These are phyloP conservation scores for Geosmithia morbida DNA, from an alignment of 2,329 filamentous ascomycete genomes.

Conservation along the genomic window DNA sequence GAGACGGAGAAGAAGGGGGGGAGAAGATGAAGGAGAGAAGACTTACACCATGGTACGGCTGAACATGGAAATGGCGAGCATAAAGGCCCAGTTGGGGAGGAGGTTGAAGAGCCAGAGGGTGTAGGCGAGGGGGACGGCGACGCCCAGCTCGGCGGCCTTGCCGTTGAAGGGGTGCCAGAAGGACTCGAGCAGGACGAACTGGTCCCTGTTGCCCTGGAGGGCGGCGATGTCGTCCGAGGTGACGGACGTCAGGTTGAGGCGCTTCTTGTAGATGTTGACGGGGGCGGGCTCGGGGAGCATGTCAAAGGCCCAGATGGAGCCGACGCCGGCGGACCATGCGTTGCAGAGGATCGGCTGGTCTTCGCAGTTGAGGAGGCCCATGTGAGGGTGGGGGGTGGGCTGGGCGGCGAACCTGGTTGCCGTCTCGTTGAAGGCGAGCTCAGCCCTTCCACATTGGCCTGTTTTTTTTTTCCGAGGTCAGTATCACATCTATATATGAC, in stretches of 20 bases:
- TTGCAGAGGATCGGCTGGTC: conserved; percentile 62
- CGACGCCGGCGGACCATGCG: conserved; percentile 51
- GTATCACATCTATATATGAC: too few relatives aligned
- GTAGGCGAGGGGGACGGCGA: conserved; percentile 53
- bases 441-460: conserved; percentile 52
- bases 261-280: conserved; percentile 49
- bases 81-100: conserved; percentile 62
- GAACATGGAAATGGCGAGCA: conserved; percentile 60
- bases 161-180: conserved; percentile 68
- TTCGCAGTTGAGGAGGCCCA: conserved; percentile 62
- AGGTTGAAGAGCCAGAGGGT: conserved; percentile 51
- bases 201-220: conserved; percentile 32
- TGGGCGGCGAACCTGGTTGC: conserved; percentile 47
- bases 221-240: conserved; percentile 48
- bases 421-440: conserved; percentile 53
- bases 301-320: conserved; percentile 52
- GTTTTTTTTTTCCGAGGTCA: background rate
- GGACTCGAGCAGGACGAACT: conserved; percentile 38
- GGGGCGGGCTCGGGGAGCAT: conserved; percentile 50
- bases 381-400: conserved; percentile 44
- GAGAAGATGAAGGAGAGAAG: conserved; percentile 1
- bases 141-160: conserved; percentile 42
- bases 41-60: conserved; percentile 67
- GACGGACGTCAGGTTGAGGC: conserved; percentile 55
- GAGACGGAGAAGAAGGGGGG: background rate